phyloP scores from a whole-genome alignment of 257 asterid genomes.

The Nicotiana tomentosiformis region DNA sequence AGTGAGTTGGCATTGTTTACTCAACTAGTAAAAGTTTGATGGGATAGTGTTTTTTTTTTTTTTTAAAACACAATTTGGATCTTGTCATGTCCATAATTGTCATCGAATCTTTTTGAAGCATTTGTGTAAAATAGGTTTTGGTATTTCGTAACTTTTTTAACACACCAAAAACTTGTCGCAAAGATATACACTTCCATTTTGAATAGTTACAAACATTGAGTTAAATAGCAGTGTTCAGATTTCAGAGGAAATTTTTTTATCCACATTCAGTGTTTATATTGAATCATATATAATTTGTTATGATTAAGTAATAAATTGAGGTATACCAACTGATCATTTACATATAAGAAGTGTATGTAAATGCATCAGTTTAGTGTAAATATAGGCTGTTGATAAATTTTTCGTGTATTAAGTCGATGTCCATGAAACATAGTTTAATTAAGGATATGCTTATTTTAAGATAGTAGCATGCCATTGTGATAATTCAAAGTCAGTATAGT shows the following conservation, averaged over 20 bases:
- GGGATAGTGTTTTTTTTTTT: background rate
- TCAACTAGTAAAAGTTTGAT: background rate
- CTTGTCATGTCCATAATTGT: background rate
- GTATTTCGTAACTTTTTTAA: background rate
- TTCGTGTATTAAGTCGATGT: no score
- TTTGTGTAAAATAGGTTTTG: background rate
- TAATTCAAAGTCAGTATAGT: background rate
- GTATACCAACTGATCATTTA: no score
- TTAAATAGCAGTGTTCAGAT: background rate
- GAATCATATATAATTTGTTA: background rate
- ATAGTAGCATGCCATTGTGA: background rate
- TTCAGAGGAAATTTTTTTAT: background rate
- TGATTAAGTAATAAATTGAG: background rate
- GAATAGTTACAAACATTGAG: background rate
- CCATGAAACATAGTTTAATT: background rate
- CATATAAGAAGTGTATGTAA: background rate
- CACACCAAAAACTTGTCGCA: background rate
- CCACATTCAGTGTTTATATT: background rate
- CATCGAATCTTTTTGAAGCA: background rate
- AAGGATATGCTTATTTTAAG: background rate
- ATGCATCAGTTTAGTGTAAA: background rate
- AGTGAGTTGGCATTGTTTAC: constrained; percentile 3
- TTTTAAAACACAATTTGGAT: background rate
- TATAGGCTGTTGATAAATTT: background rate
- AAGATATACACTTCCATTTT: background rate